phyloP scores from a whole-genome alignment of 805 yeast species.

The Starmerella stigmatis region DNA sequence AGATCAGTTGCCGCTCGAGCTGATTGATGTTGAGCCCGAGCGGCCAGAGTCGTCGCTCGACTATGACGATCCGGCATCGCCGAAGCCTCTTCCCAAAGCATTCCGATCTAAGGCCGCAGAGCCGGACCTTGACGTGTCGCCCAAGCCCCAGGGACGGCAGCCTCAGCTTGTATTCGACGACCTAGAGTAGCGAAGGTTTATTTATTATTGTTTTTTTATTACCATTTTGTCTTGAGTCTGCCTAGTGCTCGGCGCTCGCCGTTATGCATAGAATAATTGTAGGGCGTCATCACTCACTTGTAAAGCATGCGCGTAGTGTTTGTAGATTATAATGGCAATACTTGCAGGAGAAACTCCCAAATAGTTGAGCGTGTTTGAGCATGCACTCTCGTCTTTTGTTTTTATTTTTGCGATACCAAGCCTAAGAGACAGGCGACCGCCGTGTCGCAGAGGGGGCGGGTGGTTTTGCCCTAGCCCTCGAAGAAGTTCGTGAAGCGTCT shows the following conservation, averaged over 20 bases:
- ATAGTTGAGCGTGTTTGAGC: too few relatives aligned
- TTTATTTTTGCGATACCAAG: too few relatives aligned
- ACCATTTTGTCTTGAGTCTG: too few relatives aligned
- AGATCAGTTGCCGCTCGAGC: conserved; percentile 12
- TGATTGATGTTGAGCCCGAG: conserved; percentile 11
- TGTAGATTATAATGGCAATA: too few relatives aligned
- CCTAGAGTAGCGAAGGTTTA: conserved; percentile 8
- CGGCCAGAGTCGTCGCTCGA: conserved; percentile 14
- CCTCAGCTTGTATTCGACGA: conserved; percentile 15
- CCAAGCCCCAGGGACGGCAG: neutral
- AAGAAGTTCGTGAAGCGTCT: neutral
- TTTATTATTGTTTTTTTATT: neutral
- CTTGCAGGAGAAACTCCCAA: too few relatives aligned
- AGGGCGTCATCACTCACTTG: too few relatives aligned
- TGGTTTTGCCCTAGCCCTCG: neutral
- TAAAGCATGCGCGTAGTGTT: too few relatives aligned
- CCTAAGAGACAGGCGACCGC: too few relatives aligned
- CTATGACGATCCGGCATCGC: conserved; percentile 16
- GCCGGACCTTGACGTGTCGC: neutral
- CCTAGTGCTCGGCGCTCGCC: too few relatives aligned
- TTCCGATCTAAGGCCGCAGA: neutral
- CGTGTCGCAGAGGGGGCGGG: too few relatives aligned
- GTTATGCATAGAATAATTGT: too few relatives aligned
- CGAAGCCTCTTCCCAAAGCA: conserved; percentile 5
- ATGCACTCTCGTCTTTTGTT: too few relatives aligned